These are phyloP conservation scores for Starmerella potacharoeniae DNA, from an alignment of 805 yeast genomes.

Conservation along the genomic window DNA sequence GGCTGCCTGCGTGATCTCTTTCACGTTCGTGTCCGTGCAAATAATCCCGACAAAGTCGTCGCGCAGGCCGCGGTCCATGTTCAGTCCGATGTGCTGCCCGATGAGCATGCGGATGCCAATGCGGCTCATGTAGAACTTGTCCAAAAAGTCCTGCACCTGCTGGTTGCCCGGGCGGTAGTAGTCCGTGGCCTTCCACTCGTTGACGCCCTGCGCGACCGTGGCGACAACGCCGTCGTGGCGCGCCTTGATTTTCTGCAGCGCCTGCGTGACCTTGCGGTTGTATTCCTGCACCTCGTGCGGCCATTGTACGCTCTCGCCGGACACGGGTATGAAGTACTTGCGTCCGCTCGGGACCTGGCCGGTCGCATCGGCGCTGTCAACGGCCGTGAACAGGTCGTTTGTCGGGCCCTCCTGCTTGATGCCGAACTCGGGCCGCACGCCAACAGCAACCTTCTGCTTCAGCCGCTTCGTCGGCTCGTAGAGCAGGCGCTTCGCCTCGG, in stretches of 20 bases:
- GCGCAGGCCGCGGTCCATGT: constrained; percentile 46
- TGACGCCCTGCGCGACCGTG: constrained; percentile 84
- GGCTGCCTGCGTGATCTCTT: constrained; percentile 76
- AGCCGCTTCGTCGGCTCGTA: constrained; percentile 21
- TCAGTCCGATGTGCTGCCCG: constrained; percentile 86
- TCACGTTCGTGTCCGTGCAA: constrained; percentile 71
- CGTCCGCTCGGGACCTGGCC: constrained; percentile 18
- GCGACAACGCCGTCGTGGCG: constrained; percentile 90
- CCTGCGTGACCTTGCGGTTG: constrained; percentile 54
- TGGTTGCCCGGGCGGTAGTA: constrained; percentile 46
- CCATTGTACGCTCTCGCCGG: constrained; percentile 44
- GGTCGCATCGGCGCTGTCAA: not conserved
- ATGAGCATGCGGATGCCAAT: constrained; percentile 88
- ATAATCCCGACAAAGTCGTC: constrained; percentile 79
- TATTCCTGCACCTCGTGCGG: constrained; percentile 64
- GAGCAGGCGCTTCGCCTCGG: constrained; percentile 27
- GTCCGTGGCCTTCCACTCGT: constrained; percentile 64
- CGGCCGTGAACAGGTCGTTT: not conserved
- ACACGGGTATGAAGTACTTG: constrained; percentile 41
- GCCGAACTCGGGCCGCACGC: constrained; percentile 24
- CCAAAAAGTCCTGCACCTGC: constrained; percentile 69
- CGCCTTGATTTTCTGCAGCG: constrained; percentile 59
- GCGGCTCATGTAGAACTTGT: constrained; percentile 78
- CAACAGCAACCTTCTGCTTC: constrained; percentile 16
- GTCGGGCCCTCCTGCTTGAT: constrained; percentile 25